Evolutionary conservation across 2,329 filamentous ascomycete species (phyloP), one percentile per base, ranked within the genome.

Genomic region (Septoria linicola): DNA sequence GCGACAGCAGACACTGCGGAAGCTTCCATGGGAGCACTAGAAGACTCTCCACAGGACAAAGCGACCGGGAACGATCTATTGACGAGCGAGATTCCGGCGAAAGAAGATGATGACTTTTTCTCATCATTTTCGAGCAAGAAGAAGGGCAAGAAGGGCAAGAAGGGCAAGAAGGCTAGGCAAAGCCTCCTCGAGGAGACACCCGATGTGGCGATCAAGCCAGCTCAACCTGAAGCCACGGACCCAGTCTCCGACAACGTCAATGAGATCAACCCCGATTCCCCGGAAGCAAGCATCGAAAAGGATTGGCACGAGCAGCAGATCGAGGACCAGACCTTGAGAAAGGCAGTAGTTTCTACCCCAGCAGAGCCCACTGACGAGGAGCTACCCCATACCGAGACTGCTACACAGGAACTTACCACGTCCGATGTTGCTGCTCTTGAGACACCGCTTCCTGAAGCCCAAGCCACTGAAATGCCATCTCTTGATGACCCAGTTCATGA

Each of bases 111-210:
- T n/a, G 45, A 49, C 19, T 35, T 41, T 6, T 45, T 39, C 13
- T n/a, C 35, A 16, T 13, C 35, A 21, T 13, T 30, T 20, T 40
- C 51, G 13, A 52, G 30, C 23, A 57, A 59, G 40, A 58, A 55
- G 35, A 63, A 55, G 43, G 52, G 51, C 39, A 63, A 59, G 37
- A 69, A 68, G 43, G 52, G 51, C 39, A 63, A 59, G 37, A 69
- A 68, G 49, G 58, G 58, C 41, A 71, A 69, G 61, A 48, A 48
- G 16, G 31, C 16, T 19, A 43, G 69, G 31, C 46, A 44, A 39
- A 21, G 16, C 20, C 10, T 13, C 5, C 16, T 39, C 8, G 17
- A 7, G 8, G 17, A 21, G 16, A 21, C 16, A 39, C 10, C 23
- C 23, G 23, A 27, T 27, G 5, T 10, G 5, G 5, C 23, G 5